A percentile compares a stretch with the other conserved stretches of the same genome.
phyloP scores from a whole-genome alignment of 441 rosid genomes.

The Populus hybrid region DNA sequence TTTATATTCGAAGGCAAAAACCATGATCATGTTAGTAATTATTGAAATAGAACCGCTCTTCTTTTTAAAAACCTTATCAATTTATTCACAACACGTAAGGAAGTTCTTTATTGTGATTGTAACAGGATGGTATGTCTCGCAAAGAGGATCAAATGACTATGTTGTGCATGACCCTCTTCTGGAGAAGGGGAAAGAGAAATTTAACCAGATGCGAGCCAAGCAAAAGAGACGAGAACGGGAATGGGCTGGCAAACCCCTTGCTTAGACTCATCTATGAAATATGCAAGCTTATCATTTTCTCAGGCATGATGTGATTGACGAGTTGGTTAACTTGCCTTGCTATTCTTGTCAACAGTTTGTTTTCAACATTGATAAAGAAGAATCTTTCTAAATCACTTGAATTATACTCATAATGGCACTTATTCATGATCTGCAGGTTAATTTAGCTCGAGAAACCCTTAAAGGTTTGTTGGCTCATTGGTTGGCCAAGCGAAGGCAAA shows the following conservation, averaged over 20 bases:
- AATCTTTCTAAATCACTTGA: too few species aligned
- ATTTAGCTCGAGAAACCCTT: too few species aligned
- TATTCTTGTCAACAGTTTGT: too few species aligned
- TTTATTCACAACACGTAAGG: neutral
- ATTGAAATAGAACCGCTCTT: neutral
- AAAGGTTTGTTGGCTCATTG: too few species aligned
- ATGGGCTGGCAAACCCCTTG: slow-evolving; percentile 95
- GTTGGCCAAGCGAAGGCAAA: too few species aligned
- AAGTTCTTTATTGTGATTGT: slow-evolving; percentile 6
- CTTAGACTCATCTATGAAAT: slow-evolving; percentile 16
- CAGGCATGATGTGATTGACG: slow-evolving; percentile 5
- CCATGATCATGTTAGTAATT: neutral
- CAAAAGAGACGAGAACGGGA: slow-evolving; percentile 75
- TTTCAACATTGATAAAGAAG: too few species aligned
- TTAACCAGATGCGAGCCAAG: slow-evolving; percentile 87
- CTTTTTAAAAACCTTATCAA: neutral
- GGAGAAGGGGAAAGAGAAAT: slow-evolving; percentile 95
- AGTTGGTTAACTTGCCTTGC: neutral
- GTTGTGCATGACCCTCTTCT: slow-evolving; percentile 91
- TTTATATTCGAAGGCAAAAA: neutral
- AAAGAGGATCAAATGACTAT: slow-evolving; percentile 78
- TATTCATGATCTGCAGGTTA: too few species aligned
- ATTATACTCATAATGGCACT: too few species aligned
- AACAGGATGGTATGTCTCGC: slow-evolving; percentile 76
- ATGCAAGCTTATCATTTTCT: slow-evolving; percentile 4